phyloP scores from a whole-genome alignment of 2,329 filamentous ascomycete species.

The Magnaporthales sp. region DNA sequence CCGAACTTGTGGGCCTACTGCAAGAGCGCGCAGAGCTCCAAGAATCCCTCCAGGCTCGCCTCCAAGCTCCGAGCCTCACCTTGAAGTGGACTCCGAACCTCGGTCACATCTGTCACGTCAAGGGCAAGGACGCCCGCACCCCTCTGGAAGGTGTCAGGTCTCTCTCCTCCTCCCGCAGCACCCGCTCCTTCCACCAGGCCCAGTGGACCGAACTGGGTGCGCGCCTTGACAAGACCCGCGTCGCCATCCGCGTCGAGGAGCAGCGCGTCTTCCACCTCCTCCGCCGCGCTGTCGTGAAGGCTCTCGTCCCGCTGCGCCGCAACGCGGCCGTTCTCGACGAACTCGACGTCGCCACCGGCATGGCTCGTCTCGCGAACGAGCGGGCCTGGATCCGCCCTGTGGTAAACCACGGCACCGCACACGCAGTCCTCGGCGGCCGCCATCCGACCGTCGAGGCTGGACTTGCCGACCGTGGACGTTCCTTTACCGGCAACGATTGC shows the following conservation, averaged over 20 bases:
- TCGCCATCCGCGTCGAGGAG: slow-evolving; percentile 77
- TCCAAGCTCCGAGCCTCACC: slow-evolving; percentile 57
- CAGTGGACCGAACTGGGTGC: slow-evolving; percentile 80
- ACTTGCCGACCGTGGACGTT: slow-evolving; percentile 58
- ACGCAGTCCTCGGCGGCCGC: slow-evolving; percentile 75
- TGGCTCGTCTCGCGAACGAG: slow-evolving; percentile 70
- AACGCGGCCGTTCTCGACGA: slow-evolving; percentile 92
- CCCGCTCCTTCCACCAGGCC: slow-evolving; percentile 72
- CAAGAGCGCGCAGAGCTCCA: slow-evolving; percentile 53
- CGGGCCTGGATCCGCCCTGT: slow-evolving; percentile 65
- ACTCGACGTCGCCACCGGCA: slow-evolving; percentile 81
- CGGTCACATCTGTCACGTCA: slow-evolving; percentile 86
- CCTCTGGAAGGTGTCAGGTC: slow-evolving; percentile 29
- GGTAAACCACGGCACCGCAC: slow-evolving; percentile 54
- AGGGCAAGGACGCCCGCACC: slow-evolving; percentile 60
- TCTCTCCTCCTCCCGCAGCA: slow-evolving; percentile 74
- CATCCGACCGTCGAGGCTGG: slow-evolving; percentile 90
- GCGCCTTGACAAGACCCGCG: slow-evolving; percentile 66
- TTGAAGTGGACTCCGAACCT: slow-evolving; percentile 81
- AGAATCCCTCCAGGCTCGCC: slow-evolving; percentile 49
- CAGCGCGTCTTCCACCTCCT: slow-evolving; percentile 68
- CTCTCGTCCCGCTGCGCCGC: slow-evolving; percentile 75
- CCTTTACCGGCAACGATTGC: slow-evolving; percentile 60
- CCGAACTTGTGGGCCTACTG: slow-evolving; percentile 50
- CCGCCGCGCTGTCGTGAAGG: slow-evolving; percentile 67